phyloP scores from a whole-genome alignment of 2,329 filamentous ascomycete genomes.

The Ophiocordyceps camponoti-saundersi region DNA sequence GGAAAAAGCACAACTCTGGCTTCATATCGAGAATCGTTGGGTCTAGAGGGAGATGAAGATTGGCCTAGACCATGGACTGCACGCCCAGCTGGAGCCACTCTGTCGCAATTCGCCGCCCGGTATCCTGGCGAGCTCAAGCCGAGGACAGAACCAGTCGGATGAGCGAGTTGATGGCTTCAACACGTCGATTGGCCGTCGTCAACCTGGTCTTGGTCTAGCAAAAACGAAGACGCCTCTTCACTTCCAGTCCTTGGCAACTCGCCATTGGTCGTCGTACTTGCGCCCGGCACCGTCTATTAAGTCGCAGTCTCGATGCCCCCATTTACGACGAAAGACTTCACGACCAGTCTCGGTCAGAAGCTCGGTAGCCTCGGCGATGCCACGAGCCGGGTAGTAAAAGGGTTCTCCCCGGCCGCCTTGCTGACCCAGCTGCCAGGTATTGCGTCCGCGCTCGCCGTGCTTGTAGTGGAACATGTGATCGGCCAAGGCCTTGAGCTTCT shows the following conservation, averaged over 20 bases:
- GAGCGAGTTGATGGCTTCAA: too few species aligned
- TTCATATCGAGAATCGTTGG: too few species aligned
- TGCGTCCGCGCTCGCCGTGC: conserved; percentile 22
- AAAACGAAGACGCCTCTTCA: not conserved
- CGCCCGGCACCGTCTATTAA: conserved; percentile 17
- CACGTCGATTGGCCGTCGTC: too few species aligned
- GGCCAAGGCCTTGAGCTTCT: conserved; percentile 8
- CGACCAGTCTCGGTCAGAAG: conserved; percentile 27
- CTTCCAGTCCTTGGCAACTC: conserved; percentile 22
- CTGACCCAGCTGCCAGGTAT: conserved; percentile 35
- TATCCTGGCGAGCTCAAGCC: too few species aligned
- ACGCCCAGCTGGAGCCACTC: too few species aligned
- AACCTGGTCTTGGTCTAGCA: too few species aligned
- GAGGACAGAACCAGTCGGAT: too few species aligned
- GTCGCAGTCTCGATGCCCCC: conserved; percentile 27
- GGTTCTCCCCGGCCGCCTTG: conserved; percentile 33
- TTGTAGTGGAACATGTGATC: conserved; percentile 24
- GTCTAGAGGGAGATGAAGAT: too few species aligned
- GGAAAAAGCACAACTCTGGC: too few species aligned
- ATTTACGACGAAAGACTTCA: conserved; percentile 24
- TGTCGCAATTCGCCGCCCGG: too few species aligned
- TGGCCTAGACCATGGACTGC: too few species aligned
- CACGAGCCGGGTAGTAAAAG: conserved; percentile 30
- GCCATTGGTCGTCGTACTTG: conserved; percentile 26
- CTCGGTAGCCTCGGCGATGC: conserved; percentile 24